Evolutionary conservation across 257 asterid genomes (phyloP).

Genomic region (Plantago ovata): DNA sequence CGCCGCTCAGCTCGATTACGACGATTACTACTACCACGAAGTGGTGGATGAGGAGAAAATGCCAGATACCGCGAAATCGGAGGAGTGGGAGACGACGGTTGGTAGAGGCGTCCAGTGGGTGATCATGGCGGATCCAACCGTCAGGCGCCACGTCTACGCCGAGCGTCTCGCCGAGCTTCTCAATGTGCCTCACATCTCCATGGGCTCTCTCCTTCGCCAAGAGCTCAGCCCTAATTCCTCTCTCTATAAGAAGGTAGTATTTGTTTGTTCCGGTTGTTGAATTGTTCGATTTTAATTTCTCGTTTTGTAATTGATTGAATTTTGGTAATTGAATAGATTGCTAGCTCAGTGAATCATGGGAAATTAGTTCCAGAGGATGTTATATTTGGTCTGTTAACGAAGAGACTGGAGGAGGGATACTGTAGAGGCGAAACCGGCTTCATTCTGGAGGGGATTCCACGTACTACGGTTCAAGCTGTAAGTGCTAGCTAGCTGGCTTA

Average conservation of each 20-base stretch:
- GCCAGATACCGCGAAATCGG: constrained; percentile 25
- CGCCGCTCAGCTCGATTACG: constrained; percentile 3
- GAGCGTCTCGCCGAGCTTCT: constrained; percentile 73
- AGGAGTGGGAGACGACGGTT: constrained; percentile 38
- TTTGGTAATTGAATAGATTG: constrained; percentile 34
- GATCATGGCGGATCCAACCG: constrained; percentile 86
- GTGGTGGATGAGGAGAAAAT: no score
- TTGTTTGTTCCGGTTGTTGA: background rate
- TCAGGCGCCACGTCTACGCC: constrained; percentile 72
- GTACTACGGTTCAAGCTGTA: constrained; percentile 80
- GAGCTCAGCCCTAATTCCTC: constrained; percentile 77
- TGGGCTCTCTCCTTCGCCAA: constrained; percentile 85
- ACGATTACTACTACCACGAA: background rate
- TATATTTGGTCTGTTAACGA: constrained; percentile 67
- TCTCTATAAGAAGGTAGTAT: constrained; percentile 54
- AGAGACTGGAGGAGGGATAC: constrained; percentile 83
- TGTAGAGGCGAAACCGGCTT: constrained; percentile 83
- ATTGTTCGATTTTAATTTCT: background rate
- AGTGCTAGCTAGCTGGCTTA: constrained; percentile 30
- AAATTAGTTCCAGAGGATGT: constrained; percentile 74
- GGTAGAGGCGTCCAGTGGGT: constrained; percentile 89
- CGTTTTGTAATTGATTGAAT: no score
- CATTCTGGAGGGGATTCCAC: constrained; percentile 88
- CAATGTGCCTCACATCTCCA: constrained; percentile 79
- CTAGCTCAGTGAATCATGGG: constrained; percentile 65